A percentile compares a stretch with the other conserved stretches of the same genome.
Conservation (phyloP, 441 rosid genomes). For the Gossypium trilobum region DNA sequence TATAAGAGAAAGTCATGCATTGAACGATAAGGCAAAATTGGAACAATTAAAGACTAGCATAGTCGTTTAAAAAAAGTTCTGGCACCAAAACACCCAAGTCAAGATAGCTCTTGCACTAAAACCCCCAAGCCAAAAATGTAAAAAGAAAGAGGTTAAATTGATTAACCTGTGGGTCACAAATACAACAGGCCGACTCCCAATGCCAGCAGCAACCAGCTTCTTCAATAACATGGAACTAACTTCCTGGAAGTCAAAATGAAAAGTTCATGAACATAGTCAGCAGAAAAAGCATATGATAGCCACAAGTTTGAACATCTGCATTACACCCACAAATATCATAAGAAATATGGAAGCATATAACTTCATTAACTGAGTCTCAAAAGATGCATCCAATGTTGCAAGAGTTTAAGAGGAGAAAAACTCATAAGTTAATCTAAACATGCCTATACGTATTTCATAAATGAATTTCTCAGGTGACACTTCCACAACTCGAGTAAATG, state of each 20-base stretch:
- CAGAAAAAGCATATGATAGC: neutral
- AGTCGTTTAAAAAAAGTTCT: neutral
- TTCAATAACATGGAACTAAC: constrained; percentile 71
- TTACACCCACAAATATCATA: neutral
- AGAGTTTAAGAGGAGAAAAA: neutral
- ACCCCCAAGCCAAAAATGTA: neutral
- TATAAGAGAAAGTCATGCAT: constrained; percentile 13
- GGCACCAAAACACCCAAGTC: neutral
- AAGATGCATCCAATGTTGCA: neutral
- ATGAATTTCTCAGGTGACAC: neutral
- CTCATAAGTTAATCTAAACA: neutral
- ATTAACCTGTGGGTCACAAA: constrained; percentile 92
- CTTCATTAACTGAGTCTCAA: neutral
- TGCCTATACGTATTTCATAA: neutral
- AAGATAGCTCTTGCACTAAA: constrained; percentile 13
- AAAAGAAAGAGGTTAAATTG: neutral
- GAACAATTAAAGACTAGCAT: neutral
- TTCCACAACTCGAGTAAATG: neutral
- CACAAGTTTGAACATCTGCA: neutral
- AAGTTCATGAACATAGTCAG: constrained; percentile 9
- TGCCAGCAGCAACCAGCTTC: constrained; percentile 84
- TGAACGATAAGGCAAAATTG: neutral
- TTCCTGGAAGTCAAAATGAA: constrained; percentile 45
- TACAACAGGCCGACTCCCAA: constrained; percentile 89
- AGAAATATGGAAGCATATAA: neutral